Conservation (phyloP, 495 filamentous ascomycete genomes). For the Xylaria palmicola region DNA sequence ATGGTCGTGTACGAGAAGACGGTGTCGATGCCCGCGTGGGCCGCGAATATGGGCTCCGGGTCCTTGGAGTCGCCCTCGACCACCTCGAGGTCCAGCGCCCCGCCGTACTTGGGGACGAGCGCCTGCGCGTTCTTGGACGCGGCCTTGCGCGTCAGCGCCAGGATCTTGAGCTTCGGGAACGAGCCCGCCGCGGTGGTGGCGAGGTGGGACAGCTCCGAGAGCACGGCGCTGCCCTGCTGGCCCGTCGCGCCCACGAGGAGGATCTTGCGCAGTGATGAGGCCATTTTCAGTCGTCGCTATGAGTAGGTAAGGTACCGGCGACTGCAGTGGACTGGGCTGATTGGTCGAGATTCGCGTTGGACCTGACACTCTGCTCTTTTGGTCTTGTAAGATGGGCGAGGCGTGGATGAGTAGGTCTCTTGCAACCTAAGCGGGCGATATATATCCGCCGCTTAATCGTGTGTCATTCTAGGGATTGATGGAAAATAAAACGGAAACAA, state of each 20-base stretch:
- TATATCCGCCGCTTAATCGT: background rate
- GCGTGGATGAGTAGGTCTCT: background rate
- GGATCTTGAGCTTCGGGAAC: conserved; percentile 51
- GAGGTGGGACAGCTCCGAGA: conserved; percentile 53
- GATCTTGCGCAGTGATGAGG: conserved; percentile 32
- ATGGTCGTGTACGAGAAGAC: conserved; percentile 53
- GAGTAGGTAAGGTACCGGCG: too few relatives aligned
- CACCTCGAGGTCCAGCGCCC: conserved; percentile 43
- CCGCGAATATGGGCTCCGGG: conserved; percentile 51
- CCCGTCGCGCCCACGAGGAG: conserved; percentile 72
- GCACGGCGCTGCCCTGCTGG: conserved; percentile 65
- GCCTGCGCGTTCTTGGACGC: conserved; percentile 52
- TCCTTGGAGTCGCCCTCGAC: conserved; percentile 58
- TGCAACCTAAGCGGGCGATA: background rate
- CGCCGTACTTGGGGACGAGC: conserved; percentile 36
- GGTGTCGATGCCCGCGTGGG: conserved; percentile 43
- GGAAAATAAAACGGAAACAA: background rate
- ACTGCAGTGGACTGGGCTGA: too few relatives aligned
- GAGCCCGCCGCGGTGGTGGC: conserved; percentile 23
- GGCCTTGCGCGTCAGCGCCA: conserved; percentile 67
- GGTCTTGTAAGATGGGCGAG: background rate
- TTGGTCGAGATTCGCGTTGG: too few relatives aligned
- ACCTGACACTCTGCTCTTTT: background rate
- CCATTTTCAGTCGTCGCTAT: conserved; percentile 15
- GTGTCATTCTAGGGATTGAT: background rate